phyloP scores from a whole-genome alignment of 83 land plant genomes.

The Diphasiastrum complanatum region DNA sequence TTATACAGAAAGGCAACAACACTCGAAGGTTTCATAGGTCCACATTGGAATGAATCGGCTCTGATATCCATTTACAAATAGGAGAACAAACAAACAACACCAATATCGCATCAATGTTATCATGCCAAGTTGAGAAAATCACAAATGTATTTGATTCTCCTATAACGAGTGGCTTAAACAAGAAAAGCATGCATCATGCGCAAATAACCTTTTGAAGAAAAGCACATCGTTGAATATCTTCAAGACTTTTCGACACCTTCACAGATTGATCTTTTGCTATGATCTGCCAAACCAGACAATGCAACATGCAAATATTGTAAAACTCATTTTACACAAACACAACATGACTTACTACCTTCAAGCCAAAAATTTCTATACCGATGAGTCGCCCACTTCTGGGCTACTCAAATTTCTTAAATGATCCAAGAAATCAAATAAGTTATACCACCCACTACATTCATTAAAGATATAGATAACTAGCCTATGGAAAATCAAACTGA shows the following conservation, averaged over 20 bases:
- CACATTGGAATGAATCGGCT: background rate
- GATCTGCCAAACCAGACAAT: slow-evolving; percentile 61
- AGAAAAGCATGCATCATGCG: slow-evolving; percentile 1
- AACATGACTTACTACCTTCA: no score
- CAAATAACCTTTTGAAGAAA: slow-evolving; percentile 67
- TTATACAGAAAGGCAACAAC: background rate
- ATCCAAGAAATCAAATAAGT: no score
- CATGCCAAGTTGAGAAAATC: no score
- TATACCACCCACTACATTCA: no score
- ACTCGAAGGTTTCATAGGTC: background rate
- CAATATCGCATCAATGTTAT: no score
- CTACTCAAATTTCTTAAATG: no score
- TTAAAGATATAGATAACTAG: no score
- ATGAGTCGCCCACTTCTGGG: no score
- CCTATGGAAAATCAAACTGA: no score
- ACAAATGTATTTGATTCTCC: background rate
- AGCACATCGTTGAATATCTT: slow-evolving; percentile 68
- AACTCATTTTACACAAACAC: no score
- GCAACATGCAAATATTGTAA: no score
- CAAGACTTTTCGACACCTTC: slow-evolving; percentile 60
- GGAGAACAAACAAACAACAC: background rate
- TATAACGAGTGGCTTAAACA: background rate
- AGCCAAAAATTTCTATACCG: no score
- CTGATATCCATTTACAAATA: background rate
- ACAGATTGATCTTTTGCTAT: slow-evolving; percentile 76